Evolutionary conservation across 495 filamentous ascomycete genomes (phyloP).

Genomic region (Cudoniella acicularis): DNA sequence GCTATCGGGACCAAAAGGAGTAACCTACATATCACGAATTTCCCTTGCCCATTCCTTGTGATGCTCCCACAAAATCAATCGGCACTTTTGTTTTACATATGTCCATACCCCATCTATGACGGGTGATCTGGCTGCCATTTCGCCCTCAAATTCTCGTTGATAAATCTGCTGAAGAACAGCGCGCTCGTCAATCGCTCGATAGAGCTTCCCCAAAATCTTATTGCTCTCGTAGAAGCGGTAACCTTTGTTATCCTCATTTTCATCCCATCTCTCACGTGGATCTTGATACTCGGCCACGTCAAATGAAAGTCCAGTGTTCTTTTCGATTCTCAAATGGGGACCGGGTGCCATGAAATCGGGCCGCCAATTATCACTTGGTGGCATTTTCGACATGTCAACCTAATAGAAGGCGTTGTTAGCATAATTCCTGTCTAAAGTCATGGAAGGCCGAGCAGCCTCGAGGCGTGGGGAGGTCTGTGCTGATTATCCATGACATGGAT

Average conservation of each 20-base stretch:
- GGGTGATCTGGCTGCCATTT: slow-evolving; percentile 12
- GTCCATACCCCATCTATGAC: slow-evolving; percentile 45
- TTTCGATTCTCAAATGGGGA: slow-evolving; percentile 51
- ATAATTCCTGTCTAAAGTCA: neutral
- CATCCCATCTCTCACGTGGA: slow-evolving; percentile 48
- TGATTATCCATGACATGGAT: too few species aligned
- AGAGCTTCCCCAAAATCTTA: slow-evolving; percentile 70
- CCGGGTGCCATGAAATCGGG: slow-evolving; percentile 69
- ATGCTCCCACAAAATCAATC: slow-evolving; percentile 23
- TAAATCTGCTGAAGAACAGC: slow-evolving; percentile 60
- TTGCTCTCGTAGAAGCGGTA: slow-evolving; percentile 60
- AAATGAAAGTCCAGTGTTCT: slow-evolving; percentile 40
- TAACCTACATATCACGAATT: slow-evolving; percentile 54
- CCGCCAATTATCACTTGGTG: slow-evolving; percentile 34
- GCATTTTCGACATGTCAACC: slow-evolving; percentile 42
- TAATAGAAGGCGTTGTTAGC: too few species aligned
- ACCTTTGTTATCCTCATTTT: slow-evolving; percentile 43
- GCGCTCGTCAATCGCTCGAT: slow-evolving; percentile 69
- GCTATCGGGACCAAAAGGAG: neutral
- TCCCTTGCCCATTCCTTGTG: slow-evolving; percentile 36
- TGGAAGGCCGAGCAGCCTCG: neutral
- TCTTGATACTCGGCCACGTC: slow-evolving; percentile 31
- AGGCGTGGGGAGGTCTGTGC: too few species aligned
- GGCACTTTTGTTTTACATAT: slow-evolving; percentile 35
- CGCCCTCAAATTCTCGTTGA: slow-evolving; percentile 16